Evolutionary conservation across 331 rosid genomes (phyloP).

Genomic region (Erythrophleum ivorense): DNA sequence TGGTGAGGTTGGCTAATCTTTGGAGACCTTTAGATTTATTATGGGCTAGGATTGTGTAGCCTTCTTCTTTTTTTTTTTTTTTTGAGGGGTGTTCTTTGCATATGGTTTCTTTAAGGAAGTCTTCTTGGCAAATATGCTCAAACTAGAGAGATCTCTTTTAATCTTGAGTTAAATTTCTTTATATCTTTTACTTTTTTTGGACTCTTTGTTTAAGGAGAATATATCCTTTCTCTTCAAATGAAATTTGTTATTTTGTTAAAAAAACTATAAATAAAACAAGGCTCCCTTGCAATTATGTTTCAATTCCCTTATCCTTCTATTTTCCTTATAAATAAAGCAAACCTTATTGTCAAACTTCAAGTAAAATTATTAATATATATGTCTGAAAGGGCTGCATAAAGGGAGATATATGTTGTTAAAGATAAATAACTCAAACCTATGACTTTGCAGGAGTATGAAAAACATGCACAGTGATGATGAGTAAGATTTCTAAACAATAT

Average conservation of each 20-base stretch:
- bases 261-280: background rate
- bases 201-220: background rate
- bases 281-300: background rate
- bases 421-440: conserved; percentile 23
- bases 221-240: background rate
- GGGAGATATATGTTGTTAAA: conserved; percentile 5
- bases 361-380: background rate
- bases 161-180: background rate
- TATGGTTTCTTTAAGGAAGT: background rate
- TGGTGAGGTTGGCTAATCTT: background rate
- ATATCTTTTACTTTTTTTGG: background rate
- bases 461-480: conserved; percentile 17
- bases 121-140: background rate
- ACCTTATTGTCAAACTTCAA: background rate
- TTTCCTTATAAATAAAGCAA: background rate
- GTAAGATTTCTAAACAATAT: background rate
- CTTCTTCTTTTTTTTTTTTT: background rate
- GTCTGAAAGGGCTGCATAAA: background rate
- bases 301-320: conserved; percentile 14
- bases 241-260: background rate
- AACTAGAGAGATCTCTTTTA: background rate
- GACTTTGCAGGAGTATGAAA: conserved; percentile 15
- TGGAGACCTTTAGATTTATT: background rate
- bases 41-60: background rate
- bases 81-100: background rate